phyloP scores from a whole-genome alignment of 768 basidiomycete genomes.

The Serendipita indica region DNA sequence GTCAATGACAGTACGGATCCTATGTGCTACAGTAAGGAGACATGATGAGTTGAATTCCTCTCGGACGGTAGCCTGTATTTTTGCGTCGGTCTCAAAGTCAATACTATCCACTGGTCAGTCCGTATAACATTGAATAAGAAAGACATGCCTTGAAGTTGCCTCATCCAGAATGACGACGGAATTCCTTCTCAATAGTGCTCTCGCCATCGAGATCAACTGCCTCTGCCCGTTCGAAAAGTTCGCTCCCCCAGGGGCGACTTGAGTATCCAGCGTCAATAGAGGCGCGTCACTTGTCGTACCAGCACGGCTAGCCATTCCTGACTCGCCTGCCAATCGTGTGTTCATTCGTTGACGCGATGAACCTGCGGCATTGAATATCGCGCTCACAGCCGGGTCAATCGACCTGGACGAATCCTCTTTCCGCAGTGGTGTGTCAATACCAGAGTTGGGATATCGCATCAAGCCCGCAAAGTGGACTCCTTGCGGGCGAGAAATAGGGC shows the following conservation, averaged over 20 bases:
- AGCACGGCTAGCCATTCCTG: slow-evolving; percentile 24
- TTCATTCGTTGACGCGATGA: slow-evolving; percentile 15
- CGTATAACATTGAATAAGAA: neutral
- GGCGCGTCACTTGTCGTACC: neutral
- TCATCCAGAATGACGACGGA: slow-evolving; percentile 20
- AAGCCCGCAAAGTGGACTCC: neutral
- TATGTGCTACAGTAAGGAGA: slow-evolving; percentile 19
- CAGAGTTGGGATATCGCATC: neutral
- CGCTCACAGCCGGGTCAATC: neutral
- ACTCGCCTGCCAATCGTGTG: neutral
- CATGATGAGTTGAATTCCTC: slow-evolving; percentile 25
- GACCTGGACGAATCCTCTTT: neutral
- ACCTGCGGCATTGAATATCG: neutral
- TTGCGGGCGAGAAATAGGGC: neutral
- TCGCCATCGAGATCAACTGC: slow-evolving; percentile 22
- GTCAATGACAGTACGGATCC: slow-evolving; percentile 17
- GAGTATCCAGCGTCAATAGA: slow-evolving; percentile 21
- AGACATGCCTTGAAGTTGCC: slow-evolving; percentile 9
- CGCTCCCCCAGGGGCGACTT: slow-evolving; percentile 26
- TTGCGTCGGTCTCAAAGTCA: slow-evolving; percentile 17
- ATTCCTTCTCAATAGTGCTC: slow-evolving; percentile 18
- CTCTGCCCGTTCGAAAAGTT: slow-evolving; percentile 32
- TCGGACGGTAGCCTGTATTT: slow-evolving; percentile 28
- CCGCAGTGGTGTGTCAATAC: neutral
- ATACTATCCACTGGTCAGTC: slow-evolving; percentile 11